These are phyloP conservation scores for Lathyrus oleraceus DNA, from an alignment of 306 rosid species.

Conservation along the genomic window DNA sequence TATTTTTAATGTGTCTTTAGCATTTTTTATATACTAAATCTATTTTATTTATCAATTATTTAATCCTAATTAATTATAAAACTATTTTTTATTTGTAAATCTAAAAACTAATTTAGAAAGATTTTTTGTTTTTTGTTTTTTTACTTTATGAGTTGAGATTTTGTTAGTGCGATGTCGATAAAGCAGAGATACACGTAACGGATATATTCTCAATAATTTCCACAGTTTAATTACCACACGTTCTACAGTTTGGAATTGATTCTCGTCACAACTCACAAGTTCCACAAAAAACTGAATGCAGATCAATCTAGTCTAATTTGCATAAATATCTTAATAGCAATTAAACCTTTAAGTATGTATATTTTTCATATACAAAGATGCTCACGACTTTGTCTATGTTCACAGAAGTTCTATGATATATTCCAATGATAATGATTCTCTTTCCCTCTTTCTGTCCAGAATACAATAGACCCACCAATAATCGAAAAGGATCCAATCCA, in stretches of 20 bases:
- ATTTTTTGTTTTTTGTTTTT: no score
- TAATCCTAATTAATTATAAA: no score
- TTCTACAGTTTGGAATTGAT: conserved; percentile 9
- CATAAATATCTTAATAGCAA: not conserved
- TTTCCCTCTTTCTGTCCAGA: not conserved
- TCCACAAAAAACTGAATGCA: not conserved
- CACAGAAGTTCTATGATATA: not conserved
- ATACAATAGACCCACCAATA: conserved; percentile 32
- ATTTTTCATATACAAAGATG: not conserved
- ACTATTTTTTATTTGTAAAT: no score
- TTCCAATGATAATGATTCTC: not conserved
- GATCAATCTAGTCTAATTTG: not conserved
- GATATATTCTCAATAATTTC: conserved; percentile 8
- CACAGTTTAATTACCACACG: not conserved
- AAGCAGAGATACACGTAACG: not conserved
- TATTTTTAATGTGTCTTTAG: no score
- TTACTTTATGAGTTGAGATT: not conserved
- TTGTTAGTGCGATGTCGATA: not conserved
- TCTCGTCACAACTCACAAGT: not conserved
- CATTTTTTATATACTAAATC: no score
- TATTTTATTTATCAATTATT: no score
- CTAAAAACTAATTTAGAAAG: no score
- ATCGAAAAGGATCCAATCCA: not conserved
- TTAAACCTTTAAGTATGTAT: not conserved
- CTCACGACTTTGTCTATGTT: conserved; percentile 1